Conservation (phyloP, 2,329 filamentous ascomycete species). For the Aquanectria penicillioides region DNA sequence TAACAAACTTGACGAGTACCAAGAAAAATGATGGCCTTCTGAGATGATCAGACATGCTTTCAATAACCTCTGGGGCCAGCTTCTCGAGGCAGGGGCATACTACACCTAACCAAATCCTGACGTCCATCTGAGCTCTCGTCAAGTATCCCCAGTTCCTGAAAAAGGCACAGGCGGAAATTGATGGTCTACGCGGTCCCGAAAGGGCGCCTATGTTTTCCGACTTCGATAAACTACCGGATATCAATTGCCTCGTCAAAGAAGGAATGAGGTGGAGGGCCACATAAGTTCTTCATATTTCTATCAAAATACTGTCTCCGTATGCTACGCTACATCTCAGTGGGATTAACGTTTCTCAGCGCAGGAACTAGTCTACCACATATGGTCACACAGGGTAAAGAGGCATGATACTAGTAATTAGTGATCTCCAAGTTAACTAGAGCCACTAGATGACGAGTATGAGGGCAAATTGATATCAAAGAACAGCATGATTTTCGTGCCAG, state of each 20-base stretch:
- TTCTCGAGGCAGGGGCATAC: slow-evolving; percentile 1
- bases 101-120: neutral
- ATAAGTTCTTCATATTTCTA: neutral
- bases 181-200: slow-evolving; percentile 48
- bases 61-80: neutral
- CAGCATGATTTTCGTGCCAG: slow-evolving; percentile 50
- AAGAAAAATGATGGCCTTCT: neutral
- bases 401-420: neutral
- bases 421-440: neutral
- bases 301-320: no score
- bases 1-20: neutral
- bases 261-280: slow-evolving; percentile 52
- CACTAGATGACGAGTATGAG: slow-evolving; percentile 45
- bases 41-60: neutral
- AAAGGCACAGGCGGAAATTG: slow-evolving; percentile 54
- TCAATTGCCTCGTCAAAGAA: slow-evolving; percentile 54
- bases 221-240: slow-evolving; percentile 51
- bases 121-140: neutral
- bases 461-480: slow-evolving; percentile 53
- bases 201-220: slow-evolving; percentile 51
- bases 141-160: slow-evolving; percentile 44
- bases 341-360: slow-evolving; percentile 24
- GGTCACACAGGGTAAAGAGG: slow-evolving; percentile 49
- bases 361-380: slow-evolving; percentile 49
- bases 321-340: slow-evolving; percentile 23